A percentile compares a stretch with the other conserved stretches of the same genome.
Conservation (phyloP, 1,139 yeast genomes). For the Yamadazyma epiphylla region DNA sequence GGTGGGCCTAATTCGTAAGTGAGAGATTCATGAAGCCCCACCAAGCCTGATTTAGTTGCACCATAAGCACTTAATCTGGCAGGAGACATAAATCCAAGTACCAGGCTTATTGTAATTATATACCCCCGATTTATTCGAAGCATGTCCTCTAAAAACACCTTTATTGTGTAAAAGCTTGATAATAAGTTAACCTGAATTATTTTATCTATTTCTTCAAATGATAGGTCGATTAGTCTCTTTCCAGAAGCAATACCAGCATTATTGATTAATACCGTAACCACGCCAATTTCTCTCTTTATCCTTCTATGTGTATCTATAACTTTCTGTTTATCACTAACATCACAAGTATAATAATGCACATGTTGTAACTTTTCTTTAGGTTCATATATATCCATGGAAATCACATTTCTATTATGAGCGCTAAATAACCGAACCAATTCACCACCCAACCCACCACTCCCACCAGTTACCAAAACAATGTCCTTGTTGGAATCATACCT, state of each 20-base stretch:
- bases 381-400: slow-evolving; percentile 57
- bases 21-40: slow-evolving; percentile 80
- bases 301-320: slow-evolving; percentile 31
- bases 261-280: slow-evolving; percentile 65
- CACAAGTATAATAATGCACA: slow-evolving; percentile 61
- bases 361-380: slow-evolving; percentile 40
- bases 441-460: slow-evolving; percentile 69
- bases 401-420: slow-evolving; percentile 37
- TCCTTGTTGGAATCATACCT: slow-evolving; percentile 49
- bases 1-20: slow-evolving; percentile 67
- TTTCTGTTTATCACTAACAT: slow-evolving; percentile 52
- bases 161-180: slow-evolving; percentile 67
- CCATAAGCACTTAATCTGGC: slow-evolving; percentile 81
- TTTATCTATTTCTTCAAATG: slow-evolving; percentile 55
- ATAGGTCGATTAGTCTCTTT: slow-evolving; percentile 49
- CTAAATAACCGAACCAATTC: slow-evolving; percentile 51
- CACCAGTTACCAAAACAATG: slow-evolving; percentile 79
- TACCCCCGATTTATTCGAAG: slow-evolving; percentile 60
- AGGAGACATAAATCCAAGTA: slow-evolving; percentile 81
- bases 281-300: slow-evolving; percentile 52
- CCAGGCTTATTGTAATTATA: slow-evolving; percentile 76
- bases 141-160: slow-evolving; percentile 74
- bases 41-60: slow-evolving; percentile 82
- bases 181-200: slow-evolving; percentile 63
- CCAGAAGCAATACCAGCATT: slow-evolving; percentile 79